Evolutionary conservation across 495 filamentous ascomycete species (phyloP), one percentile per base, ranked within the genome.

Genomic region (Hyphodiscus hymeniophilus): DNA sequence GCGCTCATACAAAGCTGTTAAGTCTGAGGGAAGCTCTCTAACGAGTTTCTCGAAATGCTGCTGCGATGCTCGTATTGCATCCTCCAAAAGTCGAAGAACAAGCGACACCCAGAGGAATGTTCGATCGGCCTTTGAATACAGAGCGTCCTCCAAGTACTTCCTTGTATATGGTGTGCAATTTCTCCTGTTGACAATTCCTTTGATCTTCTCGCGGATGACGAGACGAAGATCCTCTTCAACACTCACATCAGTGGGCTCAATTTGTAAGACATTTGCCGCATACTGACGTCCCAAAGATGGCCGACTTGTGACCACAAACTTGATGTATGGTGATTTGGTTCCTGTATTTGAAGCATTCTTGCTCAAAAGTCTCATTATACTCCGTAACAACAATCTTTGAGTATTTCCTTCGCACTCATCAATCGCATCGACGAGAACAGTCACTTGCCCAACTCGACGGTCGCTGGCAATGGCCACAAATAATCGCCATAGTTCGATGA

Each of bases 91-190:
- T 0, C 38, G 8, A 42, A 61, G 46, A 0, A 61, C 45, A 11
- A 61, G 54, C 2, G 20, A 43, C 7, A 61, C 61, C 59, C 59
- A 61, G 5, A 61, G 47, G 41, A 61, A 61, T 0, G 56, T 61
- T 0, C 49, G 38, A 39, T 49, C 59, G 18, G 56, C 46, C 42
- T 52, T 45, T 0, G 38, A 49, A 33, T 38, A 45, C 6, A 61
- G 33, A 23, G 42, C 38, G 4, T 56, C 13, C 23, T 50, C 41
- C 5, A 61, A 31, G 21, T 50, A 50, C 20, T 2, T 31, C 40
- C 34, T 50, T 16, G 20, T 26, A 1, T 50, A 40, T n/a, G 47
- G 41, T 16, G 15, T 17, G 42, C 46, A 55, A 2, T 34, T 2
- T 13, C 36, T 55, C 18, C 52, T 17, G 1, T 39, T 21, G 12